Evolutionary conservation across 176 grass and related monocot genomes (phyloP), one percentile per base, ranked within the genome.

Genomic region (Secale cereale): DNA sequence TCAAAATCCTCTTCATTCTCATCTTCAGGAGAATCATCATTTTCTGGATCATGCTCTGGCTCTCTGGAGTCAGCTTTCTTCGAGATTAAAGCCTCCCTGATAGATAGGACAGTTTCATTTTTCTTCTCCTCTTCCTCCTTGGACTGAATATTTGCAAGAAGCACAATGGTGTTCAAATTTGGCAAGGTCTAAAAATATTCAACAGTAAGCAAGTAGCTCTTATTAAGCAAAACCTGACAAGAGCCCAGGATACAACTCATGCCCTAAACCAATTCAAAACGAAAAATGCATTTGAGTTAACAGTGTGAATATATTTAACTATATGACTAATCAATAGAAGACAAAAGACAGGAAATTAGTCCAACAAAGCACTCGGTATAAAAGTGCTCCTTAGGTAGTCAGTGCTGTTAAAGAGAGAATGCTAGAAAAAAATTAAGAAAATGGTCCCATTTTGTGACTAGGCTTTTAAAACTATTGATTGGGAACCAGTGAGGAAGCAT

Each of bases 1-100:
- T 98, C 97, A 82, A 98, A 95, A 74, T 92, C 89, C 25, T 85
- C 83, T 56, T 93, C 97, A 46, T 95, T 92, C 23, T 91, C 94
- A 2, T 95, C 87, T 48, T 94, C 74, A 78, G 86, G 76, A 86
- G 85, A 84, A 86, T 90, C 85, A 84, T 94, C 57, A 65, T 59
- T 84, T 76, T 86, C 83, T 30, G 16, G 28, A 91, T 77, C 76
- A 74, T 78, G 13, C 33, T 90, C 83, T 31, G 13, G 23, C 60
- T 85, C 89, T 84, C 71, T 87, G 48, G 67, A 81, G 20, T 94
- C 91, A 46, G 66, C 77, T 87, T 92, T 98, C 65, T 94, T 98
- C n/a, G 88, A 91, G 71, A 76, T 83, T 81, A 98, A 90, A 90
- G 87, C 85, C 36, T 94, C 93, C 82, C 91, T 89, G 52, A 95